A percentile compares a stretch with the other conserved stretches of the same genome.
Conservation (phyloP, 2,329 filamentous ascomycete genomes). For the Chaetomium sp. region DNA sequence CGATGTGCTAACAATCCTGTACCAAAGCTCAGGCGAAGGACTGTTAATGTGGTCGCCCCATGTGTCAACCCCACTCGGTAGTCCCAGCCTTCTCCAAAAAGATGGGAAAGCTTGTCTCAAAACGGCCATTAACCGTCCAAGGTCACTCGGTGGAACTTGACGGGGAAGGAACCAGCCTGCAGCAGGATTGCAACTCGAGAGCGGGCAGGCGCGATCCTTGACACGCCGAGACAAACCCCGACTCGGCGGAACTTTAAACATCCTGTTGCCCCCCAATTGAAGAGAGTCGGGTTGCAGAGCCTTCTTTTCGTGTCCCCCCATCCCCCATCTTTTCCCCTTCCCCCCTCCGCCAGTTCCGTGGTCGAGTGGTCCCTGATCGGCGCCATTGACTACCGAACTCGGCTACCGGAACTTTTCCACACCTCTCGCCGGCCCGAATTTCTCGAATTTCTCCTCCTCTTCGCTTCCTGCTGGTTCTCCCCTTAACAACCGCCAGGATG, state of each 20-base stretch:
- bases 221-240: neutral
- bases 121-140: neutral
- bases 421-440: neutral
- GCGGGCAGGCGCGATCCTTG: neutral
- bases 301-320: neutral
- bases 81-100: neutral
- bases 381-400: neutral
- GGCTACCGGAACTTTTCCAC: neutral
- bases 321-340: neutral
- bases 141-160: neutral
- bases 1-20: neutral
- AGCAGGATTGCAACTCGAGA: neutral
- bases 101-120: neutral
- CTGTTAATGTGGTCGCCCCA: neutral
- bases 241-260: conserved; percentile 5
- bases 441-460: neutral
- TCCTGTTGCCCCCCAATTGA: neutral
- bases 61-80: neutral
- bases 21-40: neutral
- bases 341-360: neutral
- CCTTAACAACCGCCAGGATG: neutral
- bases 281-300: neutral
- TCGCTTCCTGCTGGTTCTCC: too few relatives aligned
- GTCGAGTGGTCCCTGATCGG: conserved; percentile 8
- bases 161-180: neutral